Evolutionary conservation across 2,329 filamentous ascomycete species (phyloP), one percentile per base, ranked within the genome.

Genomic region (Xenosphaeropsis pyriputrescens): DNA sequence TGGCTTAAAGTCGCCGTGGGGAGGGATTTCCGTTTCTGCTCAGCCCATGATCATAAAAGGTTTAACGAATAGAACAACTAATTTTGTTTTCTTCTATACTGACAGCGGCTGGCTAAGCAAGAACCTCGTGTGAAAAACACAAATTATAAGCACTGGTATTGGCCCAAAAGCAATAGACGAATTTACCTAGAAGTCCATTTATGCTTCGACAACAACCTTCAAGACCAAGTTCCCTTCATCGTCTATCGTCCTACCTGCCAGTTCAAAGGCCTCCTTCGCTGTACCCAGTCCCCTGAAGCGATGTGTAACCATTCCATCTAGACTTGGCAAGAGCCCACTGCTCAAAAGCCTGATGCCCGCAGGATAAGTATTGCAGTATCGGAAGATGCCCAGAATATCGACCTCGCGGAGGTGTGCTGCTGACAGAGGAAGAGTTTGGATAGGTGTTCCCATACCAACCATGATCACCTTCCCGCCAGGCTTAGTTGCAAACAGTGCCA

Each of bases 361-460:
- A 4, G 72, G 65, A 50, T 85, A 86, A 0, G 79, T 83, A 55
- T 85, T 82, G 15, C 78, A 78, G 48, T 86, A 86, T 35, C 81
- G 69, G 60, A 86, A 85, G 19, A 85, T 75, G 26, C 80, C 80
- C n/a, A 85, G 59, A 22, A 86, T 78, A 52, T 86, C 81, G 32
- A 86, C 75, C 58, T 88, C 82, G 29, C 79, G 70, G 18, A 85
- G 62, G 30, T 81, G 78, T 3, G 80, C 80, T 5, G 78, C 76
- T 6, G 75, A 81, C 34, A 88, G 62, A 1, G 80, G 80, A 2
- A 86, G 64, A 0, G 79, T 85, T 55, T 85, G 79, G 37, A 85
- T 70, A 0, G 81, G 80, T 5, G 72, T 81, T 29, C 82, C 82
- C 81, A 86, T 86, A 38, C 81, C 82, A 17, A 88, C 79, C 55